Base-by-base conservation (phyloP, 192 early-diverging fungal species). In the Helicostylum pulchrum region DNA sequence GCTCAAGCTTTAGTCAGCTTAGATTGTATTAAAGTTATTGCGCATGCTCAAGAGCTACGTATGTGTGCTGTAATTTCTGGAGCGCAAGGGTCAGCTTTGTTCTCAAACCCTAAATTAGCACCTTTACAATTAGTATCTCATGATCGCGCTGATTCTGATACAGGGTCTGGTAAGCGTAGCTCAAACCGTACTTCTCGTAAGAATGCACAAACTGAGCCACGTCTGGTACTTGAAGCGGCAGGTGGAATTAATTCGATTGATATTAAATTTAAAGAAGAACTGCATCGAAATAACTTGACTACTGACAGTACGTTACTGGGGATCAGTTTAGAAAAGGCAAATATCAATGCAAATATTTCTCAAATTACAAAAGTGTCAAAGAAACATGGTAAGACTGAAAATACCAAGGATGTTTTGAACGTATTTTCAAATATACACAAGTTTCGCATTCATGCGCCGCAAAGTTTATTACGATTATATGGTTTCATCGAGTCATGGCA, bases 401-500 rank as follows among this genome's bases (percentile, higher is more conserved):
- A 9, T 20, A 58, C 56, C 2, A 67, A 66, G 8, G 71, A 84
- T 46, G 68, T 82, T 0, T 54, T 86, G 32, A 80, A 80, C 26
- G 36, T 83, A 15, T 70, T 83, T 55, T 72, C 78, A n/a, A 77
- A 65, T 0, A 65, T 86, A 43, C 68, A 78, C 61, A 66, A 66
- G 15, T 63, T 86, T 23, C 59, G 71, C 30, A 53, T 87, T 34
- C 67, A 75, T 34, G 59, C 83, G 0, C 86, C 85, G 6, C 76
- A 84, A 47, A 90, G 88, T 58, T 67, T 93, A 11, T 61, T 93
- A n/a, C 85, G 85, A 45, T 50, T 93, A 10, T 87, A 90, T 53
- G 71, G 79, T 3, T 92, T 93, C 68, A 75, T 90, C n/a, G 87
- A 88, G 56, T 83, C 87, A 32, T 93, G 91, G 91, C 74, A 83